These are phyloP conservation scores for Mrakia frigida DNA, from an alignment of 768 basidiomycete genomes.

Conservation along the genomic window DNA sequence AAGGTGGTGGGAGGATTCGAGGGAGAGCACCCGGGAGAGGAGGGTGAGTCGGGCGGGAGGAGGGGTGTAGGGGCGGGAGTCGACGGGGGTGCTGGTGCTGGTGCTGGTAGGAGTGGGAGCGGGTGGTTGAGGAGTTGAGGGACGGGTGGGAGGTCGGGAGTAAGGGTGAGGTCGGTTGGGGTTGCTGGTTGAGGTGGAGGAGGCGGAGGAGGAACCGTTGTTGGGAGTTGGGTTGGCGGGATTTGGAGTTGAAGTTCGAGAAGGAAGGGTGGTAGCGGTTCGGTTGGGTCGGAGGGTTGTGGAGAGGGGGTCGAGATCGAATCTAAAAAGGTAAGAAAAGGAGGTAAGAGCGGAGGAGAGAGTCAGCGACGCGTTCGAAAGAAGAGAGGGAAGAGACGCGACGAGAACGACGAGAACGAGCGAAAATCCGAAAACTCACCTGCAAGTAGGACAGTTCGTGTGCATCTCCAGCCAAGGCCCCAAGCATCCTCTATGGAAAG, in stretches of 20 bases:
- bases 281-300: constrained; percentile 26
- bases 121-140: constrained; percentile 2
- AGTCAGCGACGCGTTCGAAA: constrained; percentile 6
- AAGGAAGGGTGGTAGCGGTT: background rate
- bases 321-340: background rate
- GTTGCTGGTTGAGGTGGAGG: background rate
- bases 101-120: background rate
- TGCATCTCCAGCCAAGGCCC: constrained; percentile 21
- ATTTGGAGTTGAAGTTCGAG: constrained; percentile 3
- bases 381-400: too few relatives aligned
- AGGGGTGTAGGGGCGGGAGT: constrained; percentile 1
- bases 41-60: constrained; percentile 26
- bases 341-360: background rate
- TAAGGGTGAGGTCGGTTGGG: constrained; percentile 22
- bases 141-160: constrained; percentile 13
- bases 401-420: background rate
- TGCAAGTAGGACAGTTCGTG: constrained; percentile 28
- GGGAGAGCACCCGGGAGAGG: constrained; percentile 22
- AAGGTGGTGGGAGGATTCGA: constrained; percentile 25
- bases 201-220: background rate
- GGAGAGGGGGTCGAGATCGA: constrained; percentile 31
- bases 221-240: background rate
- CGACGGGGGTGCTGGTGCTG: background rate
- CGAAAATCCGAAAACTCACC: background rate
- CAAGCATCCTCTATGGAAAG: constrained; percentile 12